Conservation (phyloP, 306 rosid genomes). For the Cercis canadensis region DNA sequence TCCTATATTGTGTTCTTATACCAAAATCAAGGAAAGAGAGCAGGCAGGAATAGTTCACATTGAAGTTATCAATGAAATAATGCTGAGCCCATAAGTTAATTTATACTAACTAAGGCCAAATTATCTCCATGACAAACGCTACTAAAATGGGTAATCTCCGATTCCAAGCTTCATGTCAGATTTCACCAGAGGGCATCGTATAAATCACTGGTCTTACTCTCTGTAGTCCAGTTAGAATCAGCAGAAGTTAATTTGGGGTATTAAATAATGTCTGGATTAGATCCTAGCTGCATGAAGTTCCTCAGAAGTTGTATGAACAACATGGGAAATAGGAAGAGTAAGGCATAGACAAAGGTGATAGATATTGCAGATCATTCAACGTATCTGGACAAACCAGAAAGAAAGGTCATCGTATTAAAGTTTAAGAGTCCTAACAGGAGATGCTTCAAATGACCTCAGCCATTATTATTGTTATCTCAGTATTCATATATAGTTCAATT, state of each 20-base stretch:
- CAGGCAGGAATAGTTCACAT: too few species aligned
- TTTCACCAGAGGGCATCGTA: neutral
- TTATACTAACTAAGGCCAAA: neutral
- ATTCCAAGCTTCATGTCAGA: constrained; percentile 3
- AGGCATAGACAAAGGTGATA: neutral
- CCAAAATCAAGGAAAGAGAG: neutral
- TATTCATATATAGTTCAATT: too few species aligned
- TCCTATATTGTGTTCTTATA: neutral
- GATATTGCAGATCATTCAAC: neutral
- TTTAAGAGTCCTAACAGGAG: too few species aligned
- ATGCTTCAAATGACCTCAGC: neutral
- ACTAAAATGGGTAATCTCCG: constrained; percentile 13
- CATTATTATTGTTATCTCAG: neutral
- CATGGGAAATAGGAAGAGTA: neutral
- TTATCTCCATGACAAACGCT: neutral
- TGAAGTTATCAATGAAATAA: too few species aligned
- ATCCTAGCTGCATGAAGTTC: constrained; percentile 8
- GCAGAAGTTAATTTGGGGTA: neutral
- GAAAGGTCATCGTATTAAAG: neutral
- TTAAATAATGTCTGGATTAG: neutral
- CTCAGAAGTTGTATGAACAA: neutral
- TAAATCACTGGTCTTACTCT: constrained; percentile 9
- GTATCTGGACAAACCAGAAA: neutral
- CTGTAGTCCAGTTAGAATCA: neutral
- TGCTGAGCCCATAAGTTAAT: too few species aligned